Conservation (phyloP, 805 yeast species). For the Candida piceae region DNA sequence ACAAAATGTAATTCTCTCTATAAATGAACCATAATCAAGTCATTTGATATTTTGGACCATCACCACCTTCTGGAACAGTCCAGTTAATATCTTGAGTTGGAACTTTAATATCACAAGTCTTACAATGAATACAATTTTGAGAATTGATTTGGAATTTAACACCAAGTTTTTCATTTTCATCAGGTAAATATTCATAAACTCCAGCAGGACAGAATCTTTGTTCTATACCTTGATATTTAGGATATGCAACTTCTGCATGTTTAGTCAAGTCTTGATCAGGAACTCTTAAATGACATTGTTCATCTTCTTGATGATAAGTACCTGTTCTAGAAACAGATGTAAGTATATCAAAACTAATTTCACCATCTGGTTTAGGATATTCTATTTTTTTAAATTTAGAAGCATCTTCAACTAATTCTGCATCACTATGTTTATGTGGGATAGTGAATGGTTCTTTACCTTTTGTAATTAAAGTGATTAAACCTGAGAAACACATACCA, state of each 20-base stretch:
- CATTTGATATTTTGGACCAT: constrained; percentile 93
- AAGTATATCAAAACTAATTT: constrained; percentile 81
- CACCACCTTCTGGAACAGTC: constrained; percentile 99
- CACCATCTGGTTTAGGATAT: constrained; percentile 96
- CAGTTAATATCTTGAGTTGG: constrained; percentile 93
- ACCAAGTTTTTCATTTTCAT: constrained; percentile 51
- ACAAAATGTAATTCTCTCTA: no score
- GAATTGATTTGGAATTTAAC: constrained; percentile 90
- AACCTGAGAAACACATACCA: constrained; percentile 80
- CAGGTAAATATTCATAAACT: constrained; percentile 85
- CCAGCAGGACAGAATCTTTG: constrained; percentile 97
- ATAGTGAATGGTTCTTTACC: constrained; percentile 92
- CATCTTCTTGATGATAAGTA: constrained; percentile 92
- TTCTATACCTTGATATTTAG: constrained; percentile 81
- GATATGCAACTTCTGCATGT: constrained; percentile 68
- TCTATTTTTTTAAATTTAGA: constrained; percentile 61
- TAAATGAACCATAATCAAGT: no score
- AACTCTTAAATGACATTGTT: constrained; percentile 78
- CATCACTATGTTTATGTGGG: constrained; percentile 60
- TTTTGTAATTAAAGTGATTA: constrained; percentile 69
- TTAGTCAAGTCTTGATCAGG: constrained; percentile 55
- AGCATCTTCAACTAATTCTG: constrained; percentile 68
- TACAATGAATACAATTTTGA: constrained; percentile 97
- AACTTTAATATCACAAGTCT: constrained; percentile 95
- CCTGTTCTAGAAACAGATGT: constrained; percentile 97